Evolutionary conservation across 805 yeast species (phyloP).

Genomic region (Saccharomycopsis fibuligera): DNA sequence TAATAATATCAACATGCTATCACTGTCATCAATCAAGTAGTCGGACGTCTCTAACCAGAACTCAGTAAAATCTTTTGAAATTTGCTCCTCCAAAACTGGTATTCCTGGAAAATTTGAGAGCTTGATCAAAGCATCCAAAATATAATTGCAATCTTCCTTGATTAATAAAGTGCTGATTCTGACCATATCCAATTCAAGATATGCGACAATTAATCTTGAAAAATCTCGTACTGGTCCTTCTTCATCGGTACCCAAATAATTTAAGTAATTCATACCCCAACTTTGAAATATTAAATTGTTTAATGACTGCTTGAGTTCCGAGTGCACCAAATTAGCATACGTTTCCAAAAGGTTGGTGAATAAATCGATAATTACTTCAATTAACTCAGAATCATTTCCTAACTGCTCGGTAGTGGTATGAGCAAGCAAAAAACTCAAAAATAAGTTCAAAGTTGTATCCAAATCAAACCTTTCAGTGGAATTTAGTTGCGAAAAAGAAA

Average conservation of each 20-base stretch:
- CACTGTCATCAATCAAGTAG: slow-evolving; percentile 44
- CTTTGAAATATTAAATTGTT: slow-evolving; percentile 35
- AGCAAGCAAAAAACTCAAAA: neutral
- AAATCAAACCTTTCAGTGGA: slow-evolving; percentile 6
- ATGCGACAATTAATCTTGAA: slow-evolving; percentile 39
- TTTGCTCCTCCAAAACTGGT: slow-evolving; percentile 54
- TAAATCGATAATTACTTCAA: slow-evolving; percentile 17
- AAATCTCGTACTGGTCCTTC: slow-evolving; percentile 33
- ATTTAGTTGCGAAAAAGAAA: slow-evolving; percentile 5
- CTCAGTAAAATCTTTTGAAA: slow-evolving; percentile 48
- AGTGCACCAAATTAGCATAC: slow-evolving; percentile 22
- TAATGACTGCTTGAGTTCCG: slow-evolving; percentile 28
- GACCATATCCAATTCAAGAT: slow-evolving; percentile 39
- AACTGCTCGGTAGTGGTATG: neutral
- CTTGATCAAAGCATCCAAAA: slow-evolving; percentile 43
- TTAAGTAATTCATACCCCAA: slow-evolving; percentile 41
- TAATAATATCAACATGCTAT: slow-evolving; percentile 29
- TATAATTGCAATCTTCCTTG: slow-evolving; percentile 31
- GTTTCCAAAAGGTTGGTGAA: slow-evolving; percentile 18
- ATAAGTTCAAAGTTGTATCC: neutral
- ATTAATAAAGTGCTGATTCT: slow-evolving; percentile 36
- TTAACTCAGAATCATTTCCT: slow-evolving; percentile 3
- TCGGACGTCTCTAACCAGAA: slow-evolving; percentile 70
- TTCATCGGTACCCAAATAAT: slow-evolving; percentile 27
- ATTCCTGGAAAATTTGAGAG: slow-evolving; percentile 51